Conservation (phyloP, 331 rosid genomes). For the Quercus phellos region DNA sequence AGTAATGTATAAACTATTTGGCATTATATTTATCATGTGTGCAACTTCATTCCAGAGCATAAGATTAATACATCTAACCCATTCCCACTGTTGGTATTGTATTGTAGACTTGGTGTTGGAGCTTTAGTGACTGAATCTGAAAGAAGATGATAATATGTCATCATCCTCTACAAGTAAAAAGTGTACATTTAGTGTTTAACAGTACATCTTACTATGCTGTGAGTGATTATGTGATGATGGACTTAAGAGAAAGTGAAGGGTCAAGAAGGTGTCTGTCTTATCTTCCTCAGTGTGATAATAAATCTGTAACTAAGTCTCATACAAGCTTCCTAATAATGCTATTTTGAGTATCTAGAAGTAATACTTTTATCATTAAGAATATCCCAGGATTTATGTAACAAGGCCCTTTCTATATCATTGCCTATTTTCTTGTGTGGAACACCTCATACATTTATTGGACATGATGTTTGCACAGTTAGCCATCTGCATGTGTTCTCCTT, state of each 20-base stretch:
- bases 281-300: constrained; percentile 28
- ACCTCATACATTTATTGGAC: background rate
- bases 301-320: constrained; percentile 31
- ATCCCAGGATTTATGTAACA: constrained; percentile 9
- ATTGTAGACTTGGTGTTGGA: constrained; percentile 94
- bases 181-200: constrained; percentile 35
- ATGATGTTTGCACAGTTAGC: background rate
- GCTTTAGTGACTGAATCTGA: constrained; percentile 46
- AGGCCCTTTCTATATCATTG: background rate
- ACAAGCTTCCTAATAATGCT: constrained; percentile 15
- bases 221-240: constrained; percentile 17
- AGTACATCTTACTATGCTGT: constrained; percentile 19
- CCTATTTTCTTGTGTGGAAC: background rate
- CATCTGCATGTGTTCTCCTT: background rate
- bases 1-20: background rate
- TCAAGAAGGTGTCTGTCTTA: background rate
- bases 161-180: constrained; percentile 22
- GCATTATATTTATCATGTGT: background rate
- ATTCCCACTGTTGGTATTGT: constrained; percentile 33
- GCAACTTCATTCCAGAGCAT: constrained; percentile 6
- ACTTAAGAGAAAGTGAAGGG: constrained; percentile 1
- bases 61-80: constrained; percentile 23
- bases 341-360: constrained; percentile 24
- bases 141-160: constrained; percentile 15
- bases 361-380: constrained; percentile 12